Percentiles rank a stretch among this genome's conserved stretches.
These are phyloP conservation scores for Juglanconis oblonga DNA, from an alignment of 2,329 filamentous ascomycete genomes.

Conservation along the genomic window DNA sequence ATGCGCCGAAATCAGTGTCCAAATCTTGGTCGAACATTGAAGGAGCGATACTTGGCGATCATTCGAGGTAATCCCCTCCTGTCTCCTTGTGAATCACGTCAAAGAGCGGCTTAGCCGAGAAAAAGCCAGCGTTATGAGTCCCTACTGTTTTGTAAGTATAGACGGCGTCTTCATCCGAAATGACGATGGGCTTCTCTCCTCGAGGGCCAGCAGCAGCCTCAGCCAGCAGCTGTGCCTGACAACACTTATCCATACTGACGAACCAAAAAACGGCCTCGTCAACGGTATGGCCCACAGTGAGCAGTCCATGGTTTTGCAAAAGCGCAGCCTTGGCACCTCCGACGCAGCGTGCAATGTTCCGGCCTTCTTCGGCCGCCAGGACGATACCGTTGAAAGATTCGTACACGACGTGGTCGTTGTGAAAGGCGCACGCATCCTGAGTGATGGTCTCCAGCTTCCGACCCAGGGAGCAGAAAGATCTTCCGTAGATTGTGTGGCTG, in stretches of 20 bases:
- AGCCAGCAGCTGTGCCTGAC: constrained; percentile 48
- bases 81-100: constrained; percentile 44
- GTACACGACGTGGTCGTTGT: constrained; percentile 45
- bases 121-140: constrained; percentile 60
- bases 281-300: constrained; percentile 48
- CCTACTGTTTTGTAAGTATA: constrained; percentile 68
- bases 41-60: background rate
- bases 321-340: constrained; percentile 50
- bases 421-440: constrained; percentile 60
- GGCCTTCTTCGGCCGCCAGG: constrained; percentile 49
- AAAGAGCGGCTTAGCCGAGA: constrained; percentile 69
- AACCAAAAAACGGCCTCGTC: constrained; percentile 55
- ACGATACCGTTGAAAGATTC: constrained; percentile 43
- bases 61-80: constrained; percentile 15
- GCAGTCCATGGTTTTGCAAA: constrained; percentile 53
- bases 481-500: constrained; percentile 51
- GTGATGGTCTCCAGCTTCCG: constrained; percentile 63
- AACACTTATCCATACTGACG: constrained; percentile 47
- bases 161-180: constrained; percentile 63
- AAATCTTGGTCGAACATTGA: no score
- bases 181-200: constrained; percentile 63
- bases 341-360: constrained; percentile 44
- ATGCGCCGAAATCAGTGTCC: no score
- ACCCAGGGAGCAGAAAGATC: constrained; percentile 60
- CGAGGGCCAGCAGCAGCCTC: constrained; percentile 60